Evolutionary conservation across 768 basidiomycete species (phyloP).

Genomic region (Mycena haematopus): DNA sequence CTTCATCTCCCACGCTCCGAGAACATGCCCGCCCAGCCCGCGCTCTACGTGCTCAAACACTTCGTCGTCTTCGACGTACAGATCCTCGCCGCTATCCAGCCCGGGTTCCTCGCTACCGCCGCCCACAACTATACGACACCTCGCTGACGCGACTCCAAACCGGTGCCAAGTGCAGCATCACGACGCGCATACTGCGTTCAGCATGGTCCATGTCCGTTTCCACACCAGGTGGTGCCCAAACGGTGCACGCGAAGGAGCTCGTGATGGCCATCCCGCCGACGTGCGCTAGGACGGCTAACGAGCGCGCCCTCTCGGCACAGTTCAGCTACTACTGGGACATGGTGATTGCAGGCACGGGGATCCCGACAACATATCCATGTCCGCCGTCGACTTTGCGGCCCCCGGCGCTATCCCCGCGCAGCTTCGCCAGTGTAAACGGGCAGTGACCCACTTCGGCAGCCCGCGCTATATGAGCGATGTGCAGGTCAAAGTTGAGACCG

Average conservation of each 20-base stretch:
- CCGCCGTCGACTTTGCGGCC: constrained; percentile 10
- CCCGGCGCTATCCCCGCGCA: constrained; percentile 11
- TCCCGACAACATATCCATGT: constrained; percentile 9
- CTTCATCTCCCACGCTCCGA: too few relatives aligned
- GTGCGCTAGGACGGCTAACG: constrained; percentile 5
- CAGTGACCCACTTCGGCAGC: constrained; percentile 7
- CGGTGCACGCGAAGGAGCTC: constrained; percentile 12
- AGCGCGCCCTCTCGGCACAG: constrained; percentile 7
- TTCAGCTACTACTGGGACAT: constrained; percentile 9
- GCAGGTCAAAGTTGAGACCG: constrained; percentile 11
- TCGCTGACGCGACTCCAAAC: constrained; percentile 1
- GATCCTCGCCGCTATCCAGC: constrained; percentile 10
- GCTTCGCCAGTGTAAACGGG: constrained; percentile 8
- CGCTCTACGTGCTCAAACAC: constrained; percentile 7
- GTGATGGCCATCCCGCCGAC: constrained; percentile 14
- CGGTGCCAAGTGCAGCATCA: constrained; percentile 1
- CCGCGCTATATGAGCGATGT: constrained; percentile 11
- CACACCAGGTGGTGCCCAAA: constrained; percentile 1
- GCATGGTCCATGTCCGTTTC: not conserved
- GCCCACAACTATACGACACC: constrained; percentile 11
- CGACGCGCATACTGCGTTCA: not conserved
- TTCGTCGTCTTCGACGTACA: constrained; percentile 5
- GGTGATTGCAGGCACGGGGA: constrained; percentile 8
- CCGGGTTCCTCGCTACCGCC: constrained; percentile 6
- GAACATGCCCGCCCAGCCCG: constrained; percentile 8